Percentiles rank a stretch among this genome's conserved stretches.
Evolutionary conservation across 495 filamentous ascomycete species (phyloP).

Genomic region (Lasiosphaeria hispida): DNA sequence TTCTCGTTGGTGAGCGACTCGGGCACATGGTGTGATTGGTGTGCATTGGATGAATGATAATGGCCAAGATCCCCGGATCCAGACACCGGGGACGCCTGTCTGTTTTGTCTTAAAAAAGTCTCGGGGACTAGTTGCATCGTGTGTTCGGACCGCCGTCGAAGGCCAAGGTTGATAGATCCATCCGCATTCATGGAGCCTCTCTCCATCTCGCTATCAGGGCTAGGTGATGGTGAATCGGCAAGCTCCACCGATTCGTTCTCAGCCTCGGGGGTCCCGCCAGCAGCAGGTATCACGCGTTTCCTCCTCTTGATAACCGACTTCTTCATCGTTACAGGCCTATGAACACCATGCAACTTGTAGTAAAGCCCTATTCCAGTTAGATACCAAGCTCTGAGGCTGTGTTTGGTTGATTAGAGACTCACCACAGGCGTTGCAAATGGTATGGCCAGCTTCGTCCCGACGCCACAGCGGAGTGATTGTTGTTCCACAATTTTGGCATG

Average conservation of each 20-base stretch:
- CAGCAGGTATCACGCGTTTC: conserved; percentile 89
- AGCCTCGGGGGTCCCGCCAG: conserved; percentile 37
- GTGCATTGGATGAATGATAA: conserved; percentile 42
- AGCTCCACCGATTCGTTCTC: conserved; percentile 45
- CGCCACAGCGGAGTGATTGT: conserved; percentile 96
- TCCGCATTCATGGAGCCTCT: conserved; percentile 52
- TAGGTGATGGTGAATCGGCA: conserved; percentile 41
- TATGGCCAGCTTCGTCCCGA: conserved; percentile 90
- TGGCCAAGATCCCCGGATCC: conserved; percentile 38
- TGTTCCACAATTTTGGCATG: conserved; percentile 96
- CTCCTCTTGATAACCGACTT: conserved; percentile 94
- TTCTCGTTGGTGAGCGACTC: conserved; percentile 53
- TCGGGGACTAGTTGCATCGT: conserved; percentile 49
- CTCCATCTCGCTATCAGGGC: conserved; percentile 37
- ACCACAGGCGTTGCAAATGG: conserved; percentile 99
- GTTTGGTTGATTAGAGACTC: conserved; percentile 35
- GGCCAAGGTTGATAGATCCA: conserved; percentile 59
- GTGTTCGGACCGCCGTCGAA: conserved; percentile 47
- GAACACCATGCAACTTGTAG: conserved; percentile 91
- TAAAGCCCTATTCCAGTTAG: conserved; percentile 69
- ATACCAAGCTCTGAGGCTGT: not conserved
- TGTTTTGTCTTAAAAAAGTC: conserved; percentile 35
- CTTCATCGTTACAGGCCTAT: conserved; percentile 94
- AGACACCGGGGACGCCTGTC: conserved; percentile 36
- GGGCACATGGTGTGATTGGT: conserved; percentile 33